A percentile compares a stretch with the other conserved stretches of the same genome.
phyloP scores from a whole-genome alignment of 2,329 filamentous ascomycete species.

The Diaporthe ilicicola region DNA sequence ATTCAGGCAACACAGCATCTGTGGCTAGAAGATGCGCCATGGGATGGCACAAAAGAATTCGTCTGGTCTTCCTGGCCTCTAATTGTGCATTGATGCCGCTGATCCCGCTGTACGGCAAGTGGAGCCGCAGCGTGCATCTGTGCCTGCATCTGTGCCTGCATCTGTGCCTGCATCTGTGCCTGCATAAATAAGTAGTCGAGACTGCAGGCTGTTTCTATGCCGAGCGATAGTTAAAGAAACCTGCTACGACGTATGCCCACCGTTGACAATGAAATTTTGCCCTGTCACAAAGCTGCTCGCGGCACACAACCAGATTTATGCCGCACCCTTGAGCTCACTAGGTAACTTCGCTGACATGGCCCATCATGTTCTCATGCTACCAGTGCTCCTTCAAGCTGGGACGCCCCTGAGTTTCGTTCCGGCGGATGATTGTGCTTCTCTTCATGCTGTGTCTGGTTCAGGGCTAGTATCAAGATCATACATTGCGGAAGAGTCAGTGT shows the following conservation, averaged over 20 bases:
- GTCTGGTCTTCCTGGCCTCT: neutral
- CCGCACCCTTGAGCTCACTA: slow-evolving; percentile 69
- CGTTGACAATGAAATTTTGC: slow-evolving; percentile 62
- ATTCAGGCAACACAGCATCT: slow-evolving; percentile 2
- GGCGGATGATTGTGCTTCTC: slow-evolving; percentile 61
- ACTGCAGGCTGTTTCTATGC: neutral
- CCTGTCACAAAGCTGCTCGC: slow-evolving; percentile 73
- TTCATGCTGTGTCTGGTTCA: slow-evolving; percentile 65
- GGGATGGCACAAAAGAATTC: neutral
- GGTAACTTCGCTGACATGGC: slow-evolving; percentile 62
- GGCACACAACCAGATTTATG: slow-evolving; percentile 67
- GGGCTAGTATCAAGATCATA: slow-evolving; percentile 64
- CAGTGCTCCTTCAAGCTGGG: slow-evolving; percentile 66
- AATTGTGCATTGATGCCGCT: neutral
- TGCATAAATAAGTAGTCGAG: no score
- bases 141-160: no score
- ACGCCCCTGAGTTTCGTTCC: slow-evolving; percentile 74
- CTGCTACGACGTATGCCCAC: slow-evolving; percentile 65
- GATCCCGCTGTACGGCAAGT: neutral
- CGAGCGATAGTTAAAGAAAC: neutral
- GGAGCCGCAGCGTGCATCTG: neutral
- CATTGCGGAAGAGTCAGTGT: slow-evolving; percentile 46
- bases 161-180: no score
- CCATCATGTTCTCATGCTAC: slow-evolving; percentile 79
- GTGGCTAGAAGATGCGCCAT: neutral